These are phyloP conservation scores for Eucalyptus virginea DNA, from an alignment of 345 rosid genomes.

Conservation along the genomic window DNA sequence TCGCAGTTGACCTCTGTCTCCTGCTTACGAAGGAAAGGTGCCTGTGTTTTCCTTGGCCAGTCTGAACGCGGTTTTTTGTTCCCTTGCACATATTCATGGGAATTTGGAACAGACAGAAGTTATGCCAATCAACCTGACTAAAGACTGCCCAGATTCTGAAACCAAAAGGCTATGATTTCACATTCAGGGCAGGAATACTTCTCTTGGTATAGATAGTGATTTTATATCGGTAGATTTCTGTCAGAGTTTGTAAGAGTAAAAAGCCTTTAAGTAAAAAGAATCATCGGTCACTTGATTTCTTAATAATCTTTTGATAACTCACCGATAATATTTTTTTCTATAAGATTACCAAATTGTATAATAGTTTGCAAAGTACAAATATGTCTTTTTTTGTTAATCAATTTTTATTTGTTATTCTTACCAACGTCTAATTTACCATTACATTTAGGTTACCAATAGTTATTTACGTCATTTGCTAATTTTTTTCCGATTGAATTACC, in stretches of 20 bases:
- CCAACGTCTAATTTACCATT: background rate
- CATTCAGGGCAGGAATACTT: background rate
- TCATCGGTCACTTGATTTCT: background rate
- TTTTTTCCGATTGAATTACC: background rate
- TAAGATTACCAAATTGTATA: background rate
- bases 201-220: background rate
- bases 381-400: background rate
- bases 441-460: background rate
- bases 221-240: background rate
- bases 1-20: background rate
- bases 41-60: background rate
- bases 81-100: background rate
- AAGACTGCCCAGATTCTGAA: background rate
- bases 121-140: background rate
- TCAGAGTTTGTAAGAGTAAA: background rate
- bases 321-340: background rate
- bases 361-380: background rate
- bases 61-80: background rate
- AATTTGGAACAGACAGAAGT: background rate
- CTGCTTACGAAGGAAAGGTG: background rate
- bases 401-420: background rate
- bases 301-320: background rate
- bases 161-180: background rate
- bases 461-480: background rate
- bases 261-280: background rate